Base-by-base conservation (phyloP, 306 rosid genomes). In the Acacia melanoxylon region DNA sequence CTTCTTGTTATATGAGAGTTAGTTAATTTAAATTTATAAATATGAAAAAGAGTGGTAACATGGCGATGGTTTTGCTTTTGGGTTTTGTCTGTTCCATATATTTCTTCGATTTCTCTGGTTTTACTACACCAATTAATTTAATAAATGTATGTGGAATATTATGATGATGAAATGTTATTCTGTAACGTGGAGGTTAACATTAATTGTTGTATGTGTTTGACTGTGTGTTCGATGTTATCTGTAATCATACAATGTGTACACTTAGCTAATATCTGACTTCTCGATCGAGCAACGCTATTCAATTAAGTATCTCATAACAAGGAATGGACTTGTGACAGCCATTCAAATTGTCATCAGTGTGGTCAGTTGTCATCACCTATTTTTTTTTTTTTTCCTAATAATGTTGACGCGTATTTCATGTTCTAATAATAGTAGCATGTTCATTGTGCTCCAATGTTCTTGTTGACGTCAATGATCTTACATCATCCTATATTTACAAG, bases 1-100 rank as follows among this genome's bases (percentile, higher is more conserved):
- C 0, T 35, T 7, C 7, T 35, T 35, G 0, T 4, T 5, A 35
- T 35, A 1, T 35, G 0, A 42, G 3, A 42, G 0, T 42, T 10
- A 42, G 13, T 42, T 42, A 42, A 35, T 42, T 42, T 42, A 2
- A 0, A 9, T 0, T 42, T 9, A 12, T 12, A 46, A 5, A 46
- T 12, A 46, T 0, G 4, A 46, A 0, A 0, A 11, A 46, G 0
- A 11, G 0, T 12, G 15, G 0, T 45, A 45, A 35, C 7, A 35
- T 35, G 40, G 40, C 7, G 7, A 35, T 5, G 40, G 7, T 35
- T 35, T 5, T 35, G 3, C 40, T 5, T 35, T 0, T 12, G 56
- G 4, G 15, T 49, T 49, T 0, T 15, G 56, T 49, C 6, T 15
- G 19, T 49, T 49, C 56, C 56, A 49, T 49, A 49, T 49, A 16